Base-by-base conservation (phyloP, 768 basidiomycete species). In the Scleroderma citrinum region DNA sequence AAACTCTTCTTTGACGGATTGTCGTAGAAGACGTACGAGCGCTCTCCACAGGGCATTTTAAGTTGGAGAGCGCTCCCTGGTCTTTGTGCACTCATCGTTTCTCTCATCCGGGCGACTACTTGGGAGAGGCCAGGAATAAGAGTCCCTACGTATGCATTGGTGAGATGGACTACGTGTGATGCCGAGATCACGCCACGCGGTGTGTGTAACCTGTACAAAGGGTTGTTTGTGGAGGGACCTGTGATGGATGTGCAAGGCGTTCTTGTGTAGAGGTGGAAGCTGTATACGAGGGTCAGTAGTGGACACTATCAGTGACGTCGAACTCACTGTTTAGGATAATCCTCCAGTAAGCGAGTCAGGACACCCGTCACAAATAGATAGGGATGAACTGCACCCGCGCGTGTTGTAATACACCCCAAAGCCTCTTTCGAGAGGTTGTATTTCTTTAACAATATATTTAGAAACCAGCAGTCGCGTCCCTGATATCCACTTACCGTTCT, bases 301-400 rank as follows among this genome's bases (percentile, higher is more conserved):
- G 49, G 52, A 40, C 13, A 34, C 52, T 26, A 30, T n/a, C 24
- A n/a, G 2, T 41, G 46, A 13, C 50, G 44, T 29, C 53, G 53
- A 53, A 31, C 69, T 56, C 17, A 68, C 63, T 47, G 46, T 19
- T 76, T 64, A 11, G 74, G 63, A 53, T 82, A 73, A n/a, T 69
- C 67, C 11, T 66, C 51, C 6, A 85, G 63, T 2, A 85, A 74
- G 38, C 77, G 77, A 13, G 67, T 53, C 19, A 86, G 64, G 21
- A 86, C 71, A 2, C 74, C 73, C 1, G 83, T 85, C 12, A 87
- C 77, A 26, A 85, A 71, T 17, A 82, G 78, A 60, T 88, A 88
- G 0, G 85, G 82, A 50, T 87, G 83, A 24, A 83, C 64, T 0
- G 85, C 80, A 1, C 82, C 85, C 2, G 78, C 85, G 0, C 63